A percentile compares a stretch with the other conserved stretches of the same genome.
Evolutionary conservation across 1,284 basidiomycete genomes (phyloP).

Genomic region (Apiotrichum domesticum): DNA sequence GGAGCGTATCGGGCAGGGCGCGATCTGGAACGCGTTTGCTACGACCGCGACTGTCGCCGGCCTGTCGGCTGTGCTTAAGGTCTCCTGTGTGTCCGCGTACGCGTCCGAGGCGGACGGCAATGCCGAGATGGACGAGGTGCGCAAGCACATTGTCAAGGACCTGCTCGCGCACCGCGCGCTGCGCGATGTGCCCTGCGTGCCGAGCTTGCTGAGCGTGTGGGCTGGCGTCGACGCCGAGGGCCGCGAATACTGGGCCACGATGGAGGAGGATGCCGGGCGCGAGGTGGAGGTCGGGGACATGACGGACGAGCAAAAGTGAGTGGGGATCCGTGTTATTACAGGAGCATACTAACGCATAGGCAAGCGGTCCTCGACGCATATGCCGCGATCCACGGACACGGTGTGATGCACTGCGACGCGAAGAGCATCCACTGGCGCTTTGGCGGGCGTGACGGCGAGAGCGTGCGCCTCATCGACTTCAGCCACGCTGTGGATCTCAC

Average conservation of each 20-base stretch:
- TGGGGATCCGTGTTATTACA: neutral
- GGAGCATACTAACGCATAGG: neutral
- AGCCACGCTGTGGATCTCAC: neutral
- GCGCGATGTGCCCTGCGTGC: neutral
- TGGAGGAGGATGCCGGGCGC: constrained; percentile 2
- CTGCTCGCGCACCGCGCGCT: constrained; percentile 1
- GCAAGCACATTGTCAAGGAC: constrained; percentile 4
- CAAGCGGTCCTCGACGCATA: constrained; percentile 2
- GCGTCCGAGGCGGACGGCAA: neutral
- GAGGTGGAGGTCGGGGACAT: neutral
- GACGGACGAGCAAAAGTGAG: constrained; percentile 1
- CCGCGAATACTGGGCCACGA: constrained; percentile 1
- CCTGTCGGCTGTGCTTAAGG: neutral
- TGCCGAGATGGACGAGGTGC: neutral
- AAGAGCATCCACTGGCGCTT: constrained; percentile 1
- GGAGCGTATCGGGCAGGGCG: constrained; percentile 3
- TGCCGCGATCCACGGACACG: neutral
- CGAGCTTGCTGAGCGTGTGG: neutral
- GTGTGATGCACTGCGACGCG: constrained; percentile 3
- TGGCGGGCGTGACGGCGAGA: too few species aligned
- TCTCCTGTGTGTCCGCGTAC: constrained; percentile 1
- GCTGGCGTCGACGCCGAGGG: constrained; percentile 1
- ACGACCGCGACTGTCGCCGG: neutral
- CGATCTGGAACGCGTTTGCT: constrained; percentile 2
- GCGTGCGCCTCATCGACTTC: constrained; percentile 1